phyloP scores from a whole-genome alignment of 2,329 filamentous ascomycete species.

The Pseudohalonectria lignicola region DNA sequence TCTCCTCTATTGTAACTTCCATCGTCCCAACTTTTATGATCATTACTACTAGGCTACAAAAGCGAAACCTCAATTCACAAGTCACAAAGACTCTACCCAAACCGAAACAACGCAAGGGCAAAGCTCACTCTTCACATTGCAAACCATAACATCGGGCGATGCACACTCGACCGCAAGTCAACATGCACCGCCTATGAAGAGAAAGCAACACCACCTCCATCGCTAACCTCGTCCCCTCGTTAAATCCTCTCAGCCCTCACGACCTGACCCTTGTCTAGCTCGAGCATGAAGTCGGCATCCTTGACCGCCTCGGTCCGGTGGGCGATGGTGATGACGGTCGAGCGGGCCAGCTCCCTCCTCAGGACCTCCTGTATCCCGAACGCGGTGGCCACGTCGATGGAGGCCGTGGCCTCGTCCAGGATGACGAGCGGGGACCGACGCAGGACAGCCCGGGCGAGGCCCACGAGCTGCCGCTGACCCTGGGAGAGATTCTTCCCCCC shows the following conservation, averaged over 20 bases:
- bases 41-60: too few species aligned
- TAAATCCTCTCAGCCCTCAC: slow-evolving; percentile 26
- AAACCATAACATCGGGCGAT: too few species aligned
- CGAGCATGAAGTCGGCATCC: slow-evolving; percentile 43
- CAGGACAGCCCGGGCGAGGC: slow-evolving; percentile 49
- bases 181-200: too few species aligned
- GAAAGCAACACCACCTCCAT: too few species aligned
- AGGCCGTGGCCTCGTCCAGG: slow-evolving; percentile 55
- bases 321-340: slow-evolving; percentile 57
- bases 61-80: too few species aligned
- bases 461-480: slow-evolving; percentile 51
- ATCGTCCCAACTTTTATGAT: too few species aligned
- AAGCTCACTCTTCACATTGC: too few species aligned
- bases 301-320: slow-evolving; percentile 52
- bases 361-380: slow-evolving; percentile 46
- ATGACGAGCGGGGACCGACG: slow-evolving; percentile 49
- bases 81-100: too few species aligned
- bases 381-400: slow-evolving; percentile 49
- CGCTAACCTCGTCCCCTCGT: too few species aligned
- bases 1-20: too few species aligned
- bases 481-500: slow-evolving; percentile 53
- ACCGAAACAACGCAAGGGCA: too few species aligned
- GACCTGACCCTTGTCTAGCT: slow-evolving; percentile 39
- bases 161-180: too few species aligned
- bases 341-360: slow-evolving; percentile 38